phyloP scores from a whole-genome alignment of 305 asterid genomes.

The Fraxinus ornus region DNA sequence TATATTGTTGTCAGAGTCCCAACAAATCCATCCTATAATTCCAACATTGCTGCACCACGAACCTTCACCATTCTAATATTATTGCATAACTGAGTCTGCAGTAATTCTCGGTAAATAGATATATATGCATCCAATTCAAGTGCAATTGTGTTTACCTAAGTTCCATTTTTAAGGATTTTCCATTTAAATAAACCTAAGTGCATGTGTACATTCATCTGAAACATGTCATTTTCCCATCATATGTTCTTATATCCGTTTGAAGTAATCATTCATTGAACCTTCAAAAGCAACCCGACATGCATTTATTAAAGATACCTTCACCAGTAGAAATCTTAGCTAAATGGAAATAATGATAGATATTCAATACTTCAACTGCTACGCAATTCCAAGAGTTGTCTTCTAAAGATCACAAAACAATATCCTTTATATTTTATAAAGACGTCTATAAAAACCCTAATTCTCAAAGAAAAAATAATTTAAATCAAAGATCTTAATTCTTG shows the following conservation, averaged over 20 bases:
- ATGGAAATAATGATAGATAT: not conserved
- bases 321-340: not conserved
- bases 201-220: not conserved
- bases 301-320: not conserved
- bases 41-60: slow-evolving; percentile 8
- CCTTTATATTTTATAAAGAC: not conserved
- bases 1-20: slow-evolving; percentile 23
- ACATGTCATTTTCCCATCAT: not conserved
- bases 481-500: not conserved
- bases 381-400: not conserved
- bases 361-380: not conserved
- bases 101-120: not conserved
- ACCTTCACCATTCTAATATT: not conserved
- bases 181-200: not conserved
- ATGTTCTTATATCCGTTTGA: not conserved
- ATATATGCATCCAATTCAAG: not conserved
- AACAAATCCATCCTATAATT: slow-evolving; percentile 19
- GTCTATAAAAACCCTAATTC: not conserved
- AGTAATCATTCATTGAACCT: not conserved
- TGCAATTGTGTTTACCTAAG: not conserved
- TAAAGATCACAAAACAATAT: not conserved
- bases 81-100: not conserved
- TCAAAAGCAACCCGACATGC: not conserved
- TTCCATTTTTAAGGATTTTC: not conserved
- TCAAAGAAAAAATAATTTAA: no score